phyloP scores from a whole-genome alignment of 345 rosid genomes.

The Brassica juncea region DNA sequence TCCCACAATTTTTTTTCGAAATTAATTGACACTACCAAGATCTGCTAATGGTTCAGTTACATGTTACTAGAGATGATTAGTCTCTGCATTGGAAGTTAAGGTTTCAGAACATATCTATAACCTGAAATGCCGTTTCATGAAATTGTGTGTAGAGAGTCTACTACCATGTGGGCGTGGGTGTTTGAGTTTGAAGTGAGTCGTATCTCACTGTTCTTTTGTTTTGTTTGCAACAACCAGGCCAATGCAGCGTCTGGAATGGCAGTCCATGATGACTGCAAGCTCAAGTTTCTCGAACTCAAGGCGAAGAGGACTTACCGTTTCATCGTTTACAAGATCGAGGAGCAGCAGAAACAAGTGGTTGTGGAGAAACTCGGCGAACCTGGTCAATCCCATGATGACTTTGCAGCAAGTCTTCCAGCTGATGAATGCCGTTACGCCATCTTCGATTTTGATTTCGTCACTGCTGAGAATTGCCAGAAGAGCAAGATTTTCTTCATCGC shows the following conservation, averaged over 20 bases:
- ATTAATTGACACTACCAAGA: neutral
- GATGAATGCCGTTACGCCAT: conserved; percentile 46
- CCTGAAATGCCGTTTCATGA: neutral
- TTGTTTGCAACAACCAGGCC: conserved; percentile 39
- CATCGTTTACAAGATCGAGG: conserved; percentile 61
- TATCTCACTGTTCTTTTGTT: neutral
- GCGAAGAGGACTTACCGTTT: conserved; percentile 55
- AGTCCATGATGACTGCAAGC: conserved; percentile 65
- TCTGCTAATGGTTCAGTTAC: conserved; percentile 11
- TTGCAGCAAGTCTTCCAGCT: conserved; percentile 54
- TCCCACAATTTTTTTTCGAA: too few species aligned
- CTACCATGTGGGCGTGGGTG: neutral
- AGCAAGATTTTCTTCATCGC: conserved; percentile 64
- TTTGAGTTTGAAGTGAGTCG: conserved; percentile 2
- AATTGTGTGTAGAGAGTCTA: neutral
- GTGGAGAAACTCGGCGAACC: conserved; percentile 62
- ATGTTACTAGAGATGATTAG: neutral
- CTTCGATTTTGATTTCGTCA: conserved; percentile 58
- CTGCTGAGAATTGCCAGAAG: conserved; percentile 57
- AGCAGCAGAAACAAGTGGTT: conserved; percentile 56
- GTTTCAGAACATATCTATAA: neutral
- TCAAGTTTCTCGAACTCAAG: conserved; percentile 58
- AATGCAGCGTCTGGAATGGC: conserved; percentile 64
- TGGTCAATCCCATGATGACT: conserved; percentile 49
- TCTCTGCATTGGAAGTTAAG: neutral